A percentile compares a stretch with the other conserved stretches of the same genome.
Conservation (phyloP, 73 alveolate genomes). For the Stentor roeselii region DNA sequence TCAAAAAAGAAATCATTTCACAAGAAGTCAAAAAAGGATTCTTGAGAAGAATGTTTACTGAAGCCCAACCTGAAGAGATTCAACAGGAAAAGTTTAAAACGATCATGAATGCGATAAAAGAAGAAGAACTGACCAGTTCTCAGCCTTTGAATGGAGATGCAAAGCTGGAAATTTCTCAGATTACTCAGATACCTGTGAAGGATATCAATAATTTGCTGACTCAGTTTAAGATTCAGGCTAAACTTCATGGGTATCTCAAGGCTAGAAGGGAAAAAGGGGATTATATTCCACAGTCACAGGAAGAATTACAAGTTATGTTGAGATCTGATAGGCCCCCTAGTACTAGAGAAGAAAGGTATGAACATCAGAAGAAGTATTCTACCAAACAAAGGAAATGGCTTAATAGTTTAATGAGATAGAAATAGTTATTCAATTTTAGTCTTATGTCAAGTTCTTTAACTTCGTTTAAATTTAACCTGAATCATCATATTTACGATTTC, state of each 20-base stretch:
- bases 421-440: too few species aligned
- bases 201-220: background rate
- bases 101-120: background rate
- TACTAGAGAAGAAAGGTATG: background rate
- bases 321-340: background rate
- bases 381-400: background rate
- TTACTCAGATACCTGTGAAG: background rate
- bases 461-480: too few species aligned
- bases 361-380: background rate
- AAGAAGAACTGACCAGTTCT: background rate
- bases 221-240: background rate
- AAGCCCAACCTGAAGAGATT: background rate
- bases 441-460: too few species aligned
- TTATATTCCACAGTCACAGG: background rate
- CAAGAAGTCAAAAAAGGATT: background rate
- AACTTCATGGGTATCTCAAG: background rate
- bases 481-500: too few species aligned
- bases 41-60: background rate
- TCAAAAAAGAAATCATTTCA: background rate
- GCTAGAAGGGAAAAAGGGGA: background rate
- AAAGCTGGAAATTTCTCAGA: background rate
- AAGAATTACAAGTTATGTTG: background rate
- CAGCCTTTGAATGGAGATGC: background rate
- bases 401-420: too few species aligned
- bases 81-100: background rate